Percentiles rank a stretch among this genome's conserved stretches.
These are phyloP conservation scores for Afroboletus lepidellus DNA, from an alignment of 1,284 basidiomycete genomes.

Conservation along the genomic window DNA sequence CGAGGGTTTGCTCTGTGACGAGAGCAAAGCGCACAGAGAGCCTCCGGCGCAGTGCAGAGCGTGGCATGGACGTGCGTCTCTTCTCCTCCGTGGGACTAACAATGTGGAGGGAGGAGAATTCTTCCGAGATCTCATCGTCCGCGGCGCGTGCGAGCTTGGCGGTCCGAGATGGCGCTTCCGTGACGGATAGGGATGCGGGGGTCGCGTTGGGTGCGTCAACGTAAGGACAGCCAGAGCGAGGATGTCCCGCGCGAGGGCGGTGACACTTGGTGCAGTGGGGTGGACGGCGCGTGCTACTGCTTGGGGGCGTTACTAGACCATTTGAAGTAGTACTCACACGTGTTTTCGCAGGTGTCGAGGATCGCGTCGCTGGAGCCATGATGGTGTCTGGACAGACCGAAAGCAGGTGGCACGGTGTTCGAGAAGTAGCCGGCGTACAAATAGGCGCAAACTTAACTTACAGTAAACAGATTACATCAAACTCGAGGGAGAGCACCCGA, in stretches of 20 bases:
- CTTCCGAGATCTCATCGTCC: slow-evolving; percentile 24
- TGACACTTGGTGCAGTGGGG: slow-evolving; percentile 54
- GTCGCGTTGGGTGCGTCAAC: slow-evolving; percentile 18
- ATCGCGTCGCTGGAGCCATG: slow-evolving; percentile 33
- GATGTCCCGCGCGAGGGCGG: slow-evolving; percentile 53
- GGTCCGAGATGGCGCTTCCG: neutral
- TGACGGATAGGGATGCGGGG: slow-evolving; percentile 26
- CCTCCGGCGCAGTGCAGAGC: slow-evolving; percentile 11
- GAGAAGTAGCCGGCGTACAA: too few relatives aligned
- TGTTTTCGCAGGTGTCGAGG: slow-evolving; percentile 28
- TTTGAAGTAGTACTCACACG: slow-evolving; percentile 9
- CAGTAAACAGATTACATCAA: too few relatives aligned
- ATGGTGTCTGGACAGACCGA: neutral
- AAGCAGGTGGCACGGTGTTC: too few relatives aligned
- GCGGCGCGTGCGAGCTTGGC: neutral
- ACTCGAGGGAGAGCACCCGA: too few relatives aligned
- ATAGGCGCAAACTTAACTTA: too few relatives aligned
- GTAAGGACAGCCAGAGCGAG: slow-evolving; percentile 55
- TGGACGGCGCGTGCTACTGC: slow-evolving; percentile 35
- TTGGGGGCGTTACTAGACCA: slow-evolving; percentile 21
- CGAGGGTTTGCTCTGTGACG: slow-evolving; percentile 34
- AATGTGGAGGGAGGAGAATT: slow-evolving; percentile 34
- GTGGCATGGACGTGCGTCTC: neutral
- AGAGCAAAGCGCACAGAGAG: slow-evolving; percentile 34
- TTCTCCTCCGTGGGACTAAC: slow-evolving; percentile 24